Evolutionary conservation across 345 rosid species (phyloP).

Genomic region (Salix caprea): DNA sequence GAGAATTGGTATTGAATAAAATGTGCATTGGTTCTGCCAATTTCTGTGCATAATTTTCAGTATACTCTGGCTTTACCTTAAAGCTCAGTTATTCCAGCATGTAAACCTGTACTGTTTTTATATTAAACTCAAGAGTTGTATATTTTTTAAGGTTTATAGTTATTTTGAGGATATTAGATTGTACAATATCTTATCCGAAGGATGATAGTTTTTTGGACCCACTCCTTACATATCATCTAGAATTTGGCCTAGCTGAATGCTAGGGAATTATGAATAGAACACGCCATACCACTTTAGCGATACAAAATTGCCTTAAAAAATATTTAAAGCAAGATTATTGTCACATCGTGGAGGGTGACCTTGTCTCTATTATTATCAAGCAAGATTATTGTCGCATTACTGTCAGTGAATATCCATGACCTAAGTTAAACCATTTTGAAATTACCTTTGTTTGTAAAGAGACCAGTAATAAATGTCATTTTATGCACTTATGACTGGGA

Average conservation of each 20-base stretch:
- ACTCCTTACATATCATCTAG: background rate
- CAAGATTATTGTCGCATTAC: background rate
- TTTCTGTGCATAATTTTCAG: background rate
- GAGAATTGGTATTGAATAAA: background rate
- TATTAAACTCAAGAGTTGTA: background rate
- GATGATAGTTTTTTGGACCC: background rate
- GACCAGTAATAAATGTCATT: background rate
- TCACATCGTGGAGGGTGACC: background rate
- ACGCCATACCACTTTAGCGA: background rate
- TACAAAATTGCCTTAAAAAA: background rate
- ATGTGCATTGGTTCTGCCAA: background rate
- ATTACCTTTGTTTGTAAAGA: background rate
- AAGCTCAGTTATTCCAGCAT: background rate
- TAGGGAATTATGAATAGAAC: background rate
- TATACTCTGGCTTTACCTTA: background rate
- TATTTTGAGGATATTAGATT: background rate
- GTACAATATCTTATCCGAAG: background rate
- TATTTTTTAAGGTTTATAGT: background rate
- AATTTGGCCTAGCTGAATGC: background rate
- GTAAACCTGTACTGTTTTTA: background rate
- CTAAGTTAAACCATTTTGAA: background rate
- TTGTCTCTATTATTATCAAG: background rate
- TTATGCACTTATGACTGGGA: background rate
- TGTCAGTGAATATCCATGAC: background rate
- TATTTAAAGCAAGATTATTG: too few species aligned